Percentiles rank a stretch among this genome's conserved stretches.
Conservation (phyloP, 1,284 basidiomycete genomes). For the Malassezia psittaci region DNA sequence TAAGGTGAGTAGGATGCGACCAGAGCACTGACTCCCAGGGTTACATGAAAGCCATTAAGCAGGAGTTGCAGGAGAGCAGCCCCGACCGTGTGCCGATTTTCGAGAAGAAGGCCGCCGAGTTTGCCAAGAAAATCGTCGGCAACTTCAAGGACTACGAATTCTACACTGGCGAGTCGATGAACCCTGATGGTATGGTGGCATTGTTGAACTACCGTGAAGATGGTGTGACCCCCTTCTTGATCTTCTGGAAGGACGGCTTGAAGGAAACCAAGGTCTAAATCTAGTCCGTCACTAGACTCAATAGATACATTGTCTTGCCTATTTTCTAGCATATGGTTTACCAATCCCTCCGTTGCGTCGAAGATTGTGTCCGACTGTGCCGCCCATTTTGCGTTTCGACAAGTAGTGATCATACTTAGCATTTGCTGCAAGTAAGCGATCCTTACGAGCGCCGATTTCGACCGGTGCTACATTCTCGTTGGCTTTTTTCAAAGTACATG, state of each 20-base stretch:
- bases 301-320: background rate
- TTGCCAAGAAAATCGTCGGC: constrained; percentile 61
- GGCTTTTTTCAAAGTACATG: constrained; percentile 43
- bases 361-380: constrained; percentile 35
- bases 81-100: constrained; percentile 68
- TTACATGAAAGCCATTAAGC: constrained; percentile 74
- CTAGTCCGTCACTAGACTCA: no score
- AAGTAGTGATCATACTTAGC: constrained; percentile 29
- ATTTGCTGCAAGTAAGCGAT: constrained; percentile 33
- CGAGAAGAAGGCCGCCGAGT: constrained; percentile 64
- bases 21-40: constrained; percentile 34
- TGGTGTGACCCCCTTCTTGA: constrained; percentile 59
- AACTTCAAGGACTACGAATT: constrained; percentile 86
- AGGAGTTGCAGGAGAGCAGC: constrained; percentile 51
- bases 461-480: constrained; percentile 32
- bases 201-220: constrained; percentile 53
- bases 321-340: constrained; percentile 25
- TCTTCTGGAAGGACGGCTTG: constrained; percentile 47
- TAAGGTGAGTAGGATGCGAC: constrained; percentile 51
- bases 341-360: constrained; percentile 21
- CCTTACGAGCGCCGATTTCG: constrained; percentile 42
- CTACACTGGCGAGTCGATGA: constrained; percentile 66
- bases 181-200: constrained; percentile 49
- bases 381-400: constrained; percentile 40
- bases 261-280: constrained; percentile 46